phyloP scores from a whole-genome alignment of 345 rosid genomes.

The Carallia pectinifolia region DNA sequence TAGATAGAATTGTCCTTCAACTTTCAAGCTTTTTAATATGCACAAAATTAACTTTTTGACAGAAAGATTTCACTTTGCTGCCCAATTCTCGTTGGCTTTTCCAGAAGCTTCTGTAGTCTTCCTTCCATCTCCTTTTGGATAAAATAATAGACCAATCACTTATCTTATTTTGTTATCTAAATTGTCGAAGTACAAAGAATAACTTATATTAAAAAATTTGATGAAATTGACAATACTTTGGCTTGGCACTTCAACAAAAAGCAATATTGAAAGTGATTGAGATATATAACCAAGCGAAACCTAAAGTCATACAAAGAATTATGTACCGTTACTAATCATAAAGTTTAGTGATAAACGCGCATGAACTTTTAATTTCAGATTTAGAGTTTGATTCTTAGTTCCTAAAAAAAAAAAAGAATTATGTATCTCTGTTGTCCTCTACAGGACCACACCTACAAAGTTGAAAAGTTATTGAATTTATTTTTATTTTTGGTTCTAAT shows the following conservation, averaged over 20 bases:
- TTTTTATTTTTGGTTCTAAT: background rate
- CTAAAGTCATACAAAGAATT: too few relatives aligned
- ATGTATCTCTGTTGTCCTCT: background rate
- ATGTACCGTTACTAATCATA: too few relatives aligned
- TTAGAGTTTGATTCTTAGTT: too few relatives aligned
- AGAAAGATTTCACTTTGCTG: background rate
- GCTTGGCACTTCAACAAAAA: conserved; percentile 30
- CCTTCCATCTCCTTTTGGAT: background rate
- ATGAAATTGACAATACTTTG: conserved; percentile 30
- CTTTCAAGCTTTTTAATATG: too few relatives aligned
- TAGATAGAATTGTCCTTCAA: too few relatives aligned
- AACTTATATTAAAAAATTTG: conserved; percentile 15
- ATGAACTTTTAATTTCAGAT: too few relatives aligned
- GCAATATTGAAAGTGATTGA: conserved; percentile 22
- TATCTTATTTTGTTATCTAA: background rate
- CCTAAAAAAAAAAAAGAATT: too few relatives aligned
- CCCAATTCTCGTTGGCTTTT: too few relatives aligned
- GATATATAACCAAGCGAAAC: background rate
- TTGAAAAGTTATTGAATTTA: too few relatives aligned
- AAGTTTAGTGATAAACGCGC: too few relatives aligned
- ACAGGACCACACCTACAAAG: too few relatives aligned
- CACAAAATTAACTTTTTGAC: too few relatives aligned
- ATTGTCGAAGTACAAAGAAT: background rate
- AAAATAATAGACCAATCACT: background rate
- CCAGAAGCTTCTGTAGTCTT: background rate